Evolutionary conservation across 306 rosid genomes (phyloP).

Genomic region (Cucumis sativus): DNA sequence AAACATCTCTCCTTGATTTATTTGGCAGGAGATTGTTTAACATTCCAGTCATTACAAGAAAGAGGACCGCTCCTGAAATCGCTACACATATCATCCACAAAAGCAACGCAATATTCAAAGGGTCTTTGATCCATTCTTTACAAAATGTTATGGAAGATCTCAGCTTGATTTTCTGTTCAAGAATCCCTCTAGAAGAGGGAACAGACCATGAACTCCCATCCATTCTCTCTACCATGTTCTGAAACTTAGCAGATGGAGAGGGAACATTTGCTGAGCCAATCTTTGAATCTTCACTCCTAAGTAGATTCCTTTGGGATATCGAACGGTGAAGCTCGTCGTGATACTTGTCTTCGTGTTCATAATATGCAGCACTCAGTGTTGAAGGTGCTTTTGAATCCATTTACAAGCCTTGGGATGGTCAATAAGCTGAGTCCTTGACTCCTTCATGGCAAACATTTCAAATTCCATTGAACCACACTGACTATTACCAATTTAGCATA

Average conservation of each 20-base stretch:
- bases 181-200: conserved; percentile 13
- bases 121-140: conserved; percentile 36
- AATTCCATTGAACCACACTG: background rate
- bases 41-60: conserved; percentile 57
- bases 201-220: conserved; percentile 12
- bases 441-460: background rate
- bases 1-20: conserved; percentile 28
- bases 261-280: background rate
- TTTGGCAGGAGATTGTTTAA: conserved; percentile 24
- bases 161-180: conserved; percentile 23
- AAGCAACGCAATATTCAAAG: conserved; percentile 39
- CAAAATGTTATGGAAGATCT: conserved; percentile 12
- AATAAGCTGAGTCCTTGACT: conserved; percentile 1
- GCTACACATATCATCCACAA: conserved; percentile 34
- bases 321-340: conserved; percentile 17
- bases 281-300: conserved; percentile 12
- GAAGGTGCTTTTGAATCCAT: background rate
- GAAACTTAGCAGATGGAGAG: conserved; percentile 16
- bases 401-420: background rate
- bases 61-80: conserved; percentile 42
- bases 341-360: conserved; percentile 8
- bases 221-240: background rate
- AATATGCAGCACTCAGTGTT: background rate
- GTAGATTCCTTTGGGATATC: conserved; percentile 18
- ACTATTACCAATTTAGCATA: background rate